These are phyloP conservation scores for Neurospora sp. DNA, from an alignment of 495 filamentous ascomycete species.

Conservation along the genomic window DNA sequence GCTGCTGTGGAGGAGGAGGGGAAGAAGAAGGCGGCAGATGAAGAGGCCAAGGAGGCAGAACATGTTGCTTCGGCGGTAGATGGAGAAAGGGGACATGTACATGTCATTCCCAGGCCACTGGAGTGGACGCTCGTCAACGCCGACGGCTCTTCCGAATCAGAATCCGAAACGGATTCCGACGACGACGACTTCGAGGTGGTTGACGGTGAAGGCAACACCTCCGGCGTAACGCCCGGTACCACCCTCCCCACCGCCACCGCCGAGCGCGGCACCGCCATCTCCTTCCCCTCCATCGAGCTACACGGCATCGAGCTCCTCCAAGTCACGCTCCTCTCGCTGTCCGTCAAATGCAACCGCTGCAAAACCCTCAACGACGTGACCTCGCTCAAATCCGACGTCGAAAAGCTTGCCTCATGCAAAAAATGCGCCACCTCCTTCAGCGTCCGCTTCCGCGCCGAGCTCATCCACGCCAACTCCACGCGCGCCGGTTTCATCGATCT, in stretches of 20 bases:
- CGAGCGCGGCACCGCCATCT: slow-evolving; percentile 65
- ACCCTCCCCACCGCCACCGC: slow-evolving; percentile 24
- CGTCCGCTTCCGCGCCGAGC: slow-evolving; percentile 61
- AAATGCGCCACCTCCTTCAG: slow-evolving; percentile 65
- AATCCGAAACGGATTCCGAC: slow-evolving; percentile 21
- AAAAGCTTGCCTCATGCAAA: slow-evolving; percentile 48
- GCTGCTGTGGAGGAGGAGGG: not conserved
- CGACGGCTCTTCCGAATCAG: slow-evolving; percentile 14
- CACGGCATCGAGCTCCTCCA: slow-evolving; percentile 76
- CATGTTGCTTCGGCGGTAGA: slow-evolving; percentile 18
- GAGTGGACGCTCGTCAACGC: slow-evolving; percentile 56
- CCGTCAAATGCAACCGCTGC: slow-evolving; percentile 76
- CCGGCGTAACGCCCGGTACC: slow-evolving; percentile 26
- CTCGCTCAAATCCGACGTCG: slow-evolving; percentile 43
- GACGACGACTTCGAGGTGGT: slow-evolving; percentile 22
- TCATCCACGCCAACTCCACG: slow-evolving; percentile 67
- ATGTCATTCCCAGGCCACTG: slow-evolving; percentile 69
- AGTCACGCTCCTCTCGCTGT: slow-evolving; percentile 56
- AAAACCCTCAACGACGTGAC: slow-evolving; percentile 65
- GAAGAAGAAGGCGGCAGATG: not conserved
- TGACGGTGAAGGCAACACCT: slow-evolving; percentile 27
- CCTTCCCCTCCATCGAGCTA: slow-evolving; percentile 73
- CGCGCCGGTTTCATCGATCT: slow-evolving; percentile 79
- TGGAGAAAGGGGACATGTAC: slow-evolving; percentile 51
- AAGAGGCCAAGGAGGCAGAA: slow-evolving; percentile 20